Conservation (phyloP, 1,284 basidiomycete species). For the Ganoderma resinaceum region DNA sequence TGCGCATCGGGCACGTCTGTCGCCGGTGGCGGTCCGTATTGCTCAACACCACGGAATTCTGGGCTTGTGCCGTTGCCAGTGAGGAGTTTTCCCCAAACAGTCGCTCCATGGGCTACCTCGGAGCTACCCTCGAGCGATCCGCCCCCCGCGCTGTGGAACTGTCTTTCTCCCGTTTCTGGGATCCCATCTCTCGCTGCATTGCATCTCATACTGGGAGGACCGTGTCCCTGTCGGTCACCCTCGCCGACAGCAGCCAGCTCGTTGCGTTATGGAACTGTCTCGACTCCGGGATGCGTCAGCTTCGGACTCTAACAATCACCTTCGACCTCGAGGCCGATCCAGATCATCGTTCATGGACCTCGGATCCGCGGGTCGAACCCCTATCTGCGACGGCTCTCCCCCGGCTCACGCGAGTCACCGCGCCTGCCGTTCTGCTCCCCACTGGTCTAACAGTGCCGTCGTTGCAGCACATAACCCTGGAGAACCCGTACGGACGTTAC, state of each 20-base stretch:
- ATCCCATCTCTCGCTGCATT: background rate
- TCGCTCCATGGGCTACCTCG: background rate
- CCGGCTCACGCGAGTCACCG: background rate
- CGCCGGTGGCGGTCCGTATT: background rate
- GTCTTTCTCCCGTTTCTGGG: background rate
- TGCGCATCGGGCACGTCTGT: slow-evolving; percentile 1
- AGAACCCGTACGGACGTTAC: background rate
- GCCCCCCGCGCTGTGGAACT: background rate
- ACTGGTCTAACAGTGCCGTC: background rate
- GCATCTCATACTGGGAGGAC: background rate
- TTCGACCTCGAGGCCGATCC: background rate
- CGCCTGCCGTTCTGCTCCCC: background rate
- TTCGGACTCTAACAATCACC: background rate
- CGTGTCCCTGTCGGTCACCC: background rate
- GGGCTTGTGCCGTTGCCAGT: background rate
- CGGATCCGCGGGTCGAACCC: background rate
- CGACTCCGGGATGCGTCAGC: background rate
- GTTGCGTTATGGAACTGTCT: background rate
- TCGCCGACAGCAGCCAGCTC: background rate
- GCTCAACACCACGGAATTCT: background rate
- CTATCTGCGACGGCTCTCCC: background rate
- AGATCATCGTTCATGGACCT: background rate
- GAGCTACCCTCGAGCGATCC: background rate
- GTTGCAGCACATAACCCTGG: background rate
- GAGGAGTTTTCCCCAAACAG: background rate